Conservation (phyloP, 768 basidiomycete species). For the Panellus pusillus region DNA sequence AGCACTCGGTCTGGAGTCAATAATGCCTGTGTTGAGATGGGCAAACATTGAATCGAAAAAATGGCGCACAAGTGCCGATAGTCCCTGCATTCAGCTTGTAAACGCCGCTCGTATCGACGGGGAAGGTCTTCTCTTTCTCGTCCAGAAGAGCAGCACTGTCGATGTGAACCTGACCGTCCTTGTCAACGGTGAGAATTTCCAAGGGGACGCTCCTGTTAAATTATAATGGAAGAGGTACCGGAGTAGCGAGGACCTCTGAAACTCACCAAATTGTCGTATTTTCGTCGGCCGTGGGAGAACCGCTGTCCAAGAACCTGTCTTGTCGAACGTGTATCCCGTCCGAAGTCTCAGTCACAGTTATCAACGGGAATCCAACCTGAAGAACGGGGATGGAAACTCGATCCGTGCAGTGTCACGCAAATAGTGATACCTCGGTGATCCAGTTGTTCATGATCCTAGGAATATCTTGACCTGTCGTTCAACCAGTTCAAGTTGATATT, state of each 20-base stretch:
- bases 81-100: conserved; percentile 94
- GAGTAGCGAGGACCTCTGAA: neutral
- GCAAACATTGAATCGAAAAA: neutral
- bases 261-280: conserved; percentile 85
- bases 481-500: neutral
- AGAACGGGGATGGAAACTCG: neutral
- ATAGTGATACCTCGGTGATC: conserved; percentile 64
- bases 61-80: conserved; percentile 76
- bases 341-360: conserved; percentile 77
- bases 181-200: conserved; percentile 60
- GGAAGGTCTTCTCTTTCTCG: conserved; percentile 63
- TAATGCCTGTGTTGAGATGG: conserved; percentile 1
- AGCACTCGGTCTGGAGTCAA: conserved; percentile 68
- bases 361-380: conserved; percentile 79
- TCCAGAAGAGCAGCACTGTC: conserved; percentile 66
- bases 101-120: conserved; percentile 69
- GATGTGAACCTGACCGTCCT: conserved; percentile 54
- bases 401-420: conserved; percentile 14
- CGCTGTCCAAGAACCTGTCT: conserved; percentile 89
- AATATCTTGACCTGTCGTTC: conserved; percentile 59
- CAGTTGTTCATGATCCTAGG: conserved; percentile 85
- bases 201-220: conserved; percentile 74
- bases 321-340: conserved; percentile 79
- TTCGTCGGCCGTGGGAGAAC: conserved; percentile 72
- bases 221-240: neutral